phyloP scores from a whole-genome alignment of 345 rosid species.

The Arabidopsis thaliana region DNA sequence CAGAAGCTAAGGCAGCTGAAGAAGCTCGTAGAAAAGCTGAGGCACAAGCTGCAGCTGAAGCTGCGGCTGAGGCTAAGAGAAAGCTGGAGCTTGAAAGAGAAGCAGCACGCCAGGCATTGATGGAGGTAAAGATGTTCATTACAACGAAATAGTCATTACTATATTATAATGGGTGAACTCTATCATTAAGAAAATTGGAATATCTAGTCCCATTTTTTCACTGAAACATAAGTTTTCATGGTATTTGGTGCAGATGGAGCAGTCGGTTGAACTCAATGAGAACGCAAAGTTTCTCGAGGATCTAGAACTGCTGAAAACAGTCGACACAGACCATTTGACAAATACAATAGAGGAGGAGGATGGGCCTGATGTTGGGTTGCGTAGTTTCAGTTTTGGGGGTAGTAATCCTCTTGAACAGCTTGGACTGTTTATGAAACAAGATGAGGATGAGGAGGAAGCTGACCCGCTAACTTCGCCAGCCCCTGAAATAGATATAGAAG shows the following conservation, averaged over 20 bases:
- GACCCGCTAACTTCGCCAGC: conserved; percentile 22
- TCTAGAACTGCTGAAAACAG: conserved; percentile 74
- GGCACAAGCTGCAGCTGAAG: conserved; percentile 71
- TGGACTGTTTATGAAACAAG: conserved; percentile 76
- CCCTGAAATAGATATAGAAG: conserved; percentile 32
- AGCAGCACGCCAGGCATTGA: conserved; percentile 86
- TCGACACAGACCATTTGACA: conserved; percentile 57
- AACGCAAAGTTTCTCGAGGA: conserved; percentile 75
- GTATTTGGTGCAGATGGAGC: conserved; percentile 72
- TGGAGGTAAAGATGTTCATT: conserved; percentile 53
- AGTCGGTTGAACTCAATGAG: conserved; percentile 85
- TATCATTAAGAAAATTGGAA: conserved; percentile 1
- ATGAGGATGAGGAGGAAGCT: conserved; percentile 68
- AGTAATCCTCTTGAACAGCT: conserved; percentile 80
- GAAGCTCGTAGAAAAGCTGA: conserved; percentile 75
- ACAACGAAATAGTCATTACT: background rate
- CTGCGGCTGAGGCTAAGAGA: conserved; percentile 65
- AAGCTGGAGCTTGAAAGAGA: conserved; percentile 83
- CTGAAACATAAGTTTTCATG: conserved; percentile 6
- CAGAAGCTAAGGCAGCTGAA: conserved; percentile 89
- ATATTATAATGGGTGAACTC: background rate
- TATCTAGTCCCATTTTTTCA: background rate
- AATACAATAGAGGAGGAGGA: conserved; percentile 64
- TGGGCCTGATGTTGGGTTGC: conserved; percentile 56
- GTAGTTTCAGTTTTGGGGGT: conserved; percentile 74